A percentile compares a stretch with the other conserved stretches of the same genome.
Conservation (phyloP, 169 alveolate species). For the Babesia caballi region DNA sequence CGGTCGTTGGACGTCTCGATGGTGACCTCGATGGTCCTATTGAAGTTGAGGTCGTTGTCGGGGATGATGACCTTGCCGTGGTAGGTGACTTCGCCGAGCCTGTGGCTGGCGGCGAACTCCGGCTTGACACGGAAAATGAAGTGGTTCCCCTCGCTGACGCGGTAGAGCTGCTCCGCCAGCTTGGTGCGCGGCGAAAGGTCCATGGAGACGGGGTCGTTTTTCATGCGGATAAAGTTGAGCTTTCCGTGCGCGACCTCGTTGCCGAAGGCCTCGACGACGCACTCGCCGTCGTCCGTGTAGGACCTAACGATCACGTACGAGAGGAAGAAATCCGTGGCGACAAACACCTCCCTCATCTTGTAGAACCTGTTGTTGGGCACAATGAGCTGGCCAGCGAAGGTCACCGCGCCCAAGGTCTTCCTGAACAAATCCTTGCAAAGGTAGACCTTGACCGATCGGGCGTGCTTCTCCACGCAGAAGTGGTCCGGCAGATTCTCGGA, state of each 20-base stretch:
- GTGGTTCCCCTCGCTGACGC: background rate
- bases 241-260: background rate
- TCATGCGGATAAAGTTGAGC: background rate
- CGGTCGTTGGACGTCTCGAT: background rate
- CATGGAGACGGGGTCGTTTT: background rate
- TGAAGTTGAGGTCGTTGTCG: slow-evolving; percentile 1
- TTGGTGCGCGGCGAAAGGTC: background rate
- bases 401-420: slow-evolving; percentile 26
- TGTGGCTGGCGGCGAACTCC: slow-evolving; percentile 17
- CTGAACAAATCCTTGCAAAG: slow-evolving; percentile 28
- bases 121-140: slow-evolving; percentile 10
- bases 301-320: slow-evolving; percentile 14
- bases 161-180: background rate
- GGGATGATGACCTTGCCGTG: background rate
- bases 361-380: slow-evolving; percentile 5
- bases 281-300: slow-evolving; percentile 2
- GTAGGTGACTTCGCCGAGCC: slow-evolving; percentile 41
- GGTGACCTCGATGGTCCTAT: slow-evolving; percentile 16
- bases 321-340: slow-evolving; percentile 11
- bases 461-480: slow-evolving; percentile 24
- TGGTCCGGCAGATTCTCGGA: background rate
- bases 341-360: slow-evolving; percentile 17
- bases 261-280: slow-evolving; percentile 20
- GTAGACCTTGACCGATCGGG: slow-evolving; percentile 19
- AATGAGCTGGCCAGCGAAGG: background rate